Conservation (phyloP, 1,284 basidiomycete species). For the Trichosporon coremiiforme region DNA sequence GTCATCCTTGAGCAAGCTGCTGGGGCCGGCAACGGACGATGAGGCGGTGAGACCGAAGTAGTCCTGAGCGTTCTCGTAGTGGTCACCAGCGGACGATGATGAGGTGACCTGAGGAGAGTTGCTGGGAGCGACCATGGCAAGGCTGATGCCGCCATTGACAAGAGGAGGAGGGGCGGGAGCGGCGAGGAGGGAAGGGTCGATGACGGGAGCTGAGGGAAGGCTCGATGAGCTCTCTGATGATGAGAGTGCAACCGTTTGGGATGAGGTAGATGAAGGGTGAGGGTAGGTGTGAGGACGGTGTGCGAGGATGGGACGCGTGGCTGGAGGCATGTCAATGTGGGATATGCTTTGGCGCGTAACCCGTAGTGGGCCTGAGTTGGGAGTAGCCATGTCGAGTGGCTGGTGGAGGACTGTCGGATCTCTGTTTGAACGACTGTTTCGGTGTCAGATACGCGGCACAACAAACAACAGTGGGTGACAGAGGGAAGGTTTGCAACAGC, state of each 20-base stretch:
- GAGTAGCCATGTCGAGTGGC: slow-evolving; percentile 7
- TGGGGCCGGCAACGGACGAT: not conserved
- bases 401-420: not conserved
- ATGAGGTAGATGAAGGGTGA: not conserved
- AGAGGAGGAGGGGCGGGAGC: not conserved
- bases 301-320: slow-evolving; percentile 9
- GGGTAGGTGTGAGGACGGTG: slow-evolving; percentile 8
- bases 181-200: slow-evolving; percentile 10
- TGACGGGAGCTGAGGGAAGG: not conserved
- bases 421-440: not conserved
- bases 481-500: not conserved
- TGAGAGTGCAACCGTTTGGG: not conserved
- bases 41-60: not conserved
- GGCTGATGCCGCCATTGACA: slow-evolving; percentile 7
- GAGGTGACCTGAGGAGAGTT: not conserved
- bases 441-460: not conserved
- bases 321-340: slow-evolving; percentile 8
- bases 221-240: slow-evolving; percentile 4
- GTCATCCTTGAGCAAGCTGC: not conserved
- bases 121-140: slow-evolving; percentile 1
- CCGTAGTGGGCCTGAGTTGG: slow-evolving; percentile 6
- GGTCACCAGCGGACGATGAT: not conserved
- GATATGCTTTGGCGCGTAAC: slow-evolving; percentile 11
- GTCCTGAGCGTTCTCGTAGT: not conserved
- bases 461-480: not conserved